Evolutionary conservation across 2,329 filamentous ascomycete species (phyloP).

Genomic region (Apiospora malaysiana): DNA sequence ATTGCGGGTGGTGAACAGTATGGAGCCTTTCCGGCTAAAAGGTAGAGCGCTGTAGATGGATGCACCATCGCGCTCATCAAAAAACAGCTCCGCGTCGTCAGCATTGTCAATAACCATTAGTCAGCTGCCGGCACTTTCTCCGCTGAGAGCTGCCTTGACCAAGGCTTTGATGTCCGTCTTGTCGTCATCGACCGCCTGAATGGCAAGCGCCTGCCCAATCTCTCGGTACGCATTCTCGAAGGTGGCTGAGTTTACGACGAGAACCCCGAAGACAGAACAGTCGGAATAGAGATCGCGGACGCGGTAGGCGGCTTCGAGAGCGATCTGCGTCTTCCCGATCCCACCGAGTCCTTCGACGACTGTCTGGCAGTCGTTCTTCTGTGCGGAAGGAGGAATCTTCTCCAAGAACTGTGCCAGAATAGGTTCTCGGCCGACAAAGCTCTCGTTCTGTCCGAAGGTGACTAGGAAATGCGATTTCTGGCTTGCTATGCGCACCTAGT

Average conservation of each 20-base stretch:
- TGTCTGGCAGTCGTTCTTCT: neutral
- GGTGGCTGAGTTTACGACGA: neutral
- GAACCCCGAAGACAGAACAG: conserved; percentile 13
- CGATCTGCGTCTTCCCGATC: neutral
- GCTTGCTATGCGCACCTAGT: neutral
- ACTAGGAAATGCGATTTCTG: neutral
- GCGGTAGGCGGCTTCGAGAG: conserved; percentile 1
- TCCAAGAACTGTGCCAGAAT: neutral
- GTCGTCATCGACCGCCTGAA: too few relatives aligned
- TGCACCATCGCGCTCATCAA: conserved; percentile 50
- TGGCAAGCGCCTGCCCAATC: neutral
- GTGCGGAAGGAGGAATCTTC: neutral
- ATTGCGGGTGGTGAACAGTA: conserved; percentile 46
- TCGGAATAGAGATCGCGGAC: neutral
- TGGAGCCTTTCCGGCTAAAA: conserved; percentile 34
- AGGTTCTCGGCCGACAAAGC: neutral
- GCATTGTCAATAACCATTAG: conserved; percentile 29
- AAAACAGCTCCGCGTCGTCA: conserved; percentile 36
- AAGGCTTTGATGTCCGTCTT: too few relatives aligned
- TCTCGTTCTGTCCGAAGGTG: neutral
- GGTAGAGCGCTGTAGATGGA: neutral
- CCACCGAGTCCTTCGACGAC: conserved; percentile 3
- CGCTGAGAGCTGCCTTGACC: conserved; percentile 28
- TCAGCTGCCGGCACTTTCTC: conserved; percentile 38
- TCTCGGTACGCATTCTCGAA: neutral